Conservation (phyloP, 306 rosid species). For the Dicorynia guianensis region DNA sequence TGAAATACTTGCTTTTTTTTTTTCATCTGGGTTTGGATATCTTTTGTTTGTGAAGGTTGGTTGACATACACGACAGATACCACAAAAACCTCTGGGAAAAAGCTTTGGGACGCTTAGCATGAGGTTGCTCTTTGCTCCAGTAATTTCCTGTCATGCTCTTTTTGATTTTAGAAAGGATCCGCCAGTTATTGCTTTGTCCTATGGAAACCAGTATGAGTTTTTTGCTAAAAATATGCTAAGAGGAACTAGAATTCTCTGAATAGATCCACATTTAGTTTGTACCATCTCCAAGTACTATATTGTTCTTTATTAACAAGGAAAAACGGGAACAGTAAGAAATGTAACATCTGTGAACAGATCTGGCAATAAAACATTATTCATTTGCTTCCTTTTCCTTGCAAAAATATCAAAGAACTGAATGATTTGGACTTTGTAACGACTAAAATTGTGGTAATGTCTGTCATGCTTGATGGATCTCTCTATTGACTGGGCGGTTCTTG, state of each 20-base stretch:
- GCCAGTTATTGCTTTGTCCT: conserved; percentile 32
- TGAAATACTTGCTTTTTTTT: not conserved
- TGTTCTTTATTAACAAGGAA: conserved; percentile 40
- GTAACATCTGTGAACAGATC: conserved; percentile 63
- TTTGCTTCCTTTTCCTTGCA: conserved; percentile 64
- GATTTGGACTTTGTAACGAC: not conserved
- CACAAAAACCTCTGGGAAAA: conserved; percentile 63
- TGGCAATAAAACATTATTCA: conserved; percentile 49
- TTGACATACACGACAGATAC: conserved; percentile 64
- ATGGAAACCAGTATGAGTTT: conserved; percentile 24
- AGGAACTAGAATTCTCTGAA: conserved; percentile 49
- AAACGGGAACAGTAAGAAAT: conserved; percentile 16
- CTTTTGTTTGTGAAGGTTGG: conserved; percentile 54
- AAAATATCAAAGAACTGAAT: conserved; percentile 46
- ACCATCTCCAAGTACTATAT: conserved; percentile 33
- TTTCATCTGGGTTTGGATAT: conserved; percentile 1
- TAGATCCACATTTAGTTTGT: conserved; percentile 71
- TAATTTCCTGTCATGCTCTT: too few species aligned
- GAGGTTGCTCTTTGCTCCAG: conserved; percentile 53
- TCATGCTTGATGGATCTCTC: conserved; percentile 32
- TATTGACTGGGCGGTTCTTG: conserved; percentile 13
- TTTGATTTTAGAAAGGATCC: not conserved
- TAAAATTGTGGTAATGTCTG: conserved; percentile 16
- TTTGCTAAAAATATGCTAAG: conserved; percentile 56
- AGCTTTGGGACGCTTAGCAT: conserved; percentile 85